A percentile compares a stretch with the other conserved stretches of the same genome.
These are phyloP conservation scores for Globisporangium cederbergense DNA, from an alignment of 352 stramenopile species.

Conservation along the genomic window DNA sequence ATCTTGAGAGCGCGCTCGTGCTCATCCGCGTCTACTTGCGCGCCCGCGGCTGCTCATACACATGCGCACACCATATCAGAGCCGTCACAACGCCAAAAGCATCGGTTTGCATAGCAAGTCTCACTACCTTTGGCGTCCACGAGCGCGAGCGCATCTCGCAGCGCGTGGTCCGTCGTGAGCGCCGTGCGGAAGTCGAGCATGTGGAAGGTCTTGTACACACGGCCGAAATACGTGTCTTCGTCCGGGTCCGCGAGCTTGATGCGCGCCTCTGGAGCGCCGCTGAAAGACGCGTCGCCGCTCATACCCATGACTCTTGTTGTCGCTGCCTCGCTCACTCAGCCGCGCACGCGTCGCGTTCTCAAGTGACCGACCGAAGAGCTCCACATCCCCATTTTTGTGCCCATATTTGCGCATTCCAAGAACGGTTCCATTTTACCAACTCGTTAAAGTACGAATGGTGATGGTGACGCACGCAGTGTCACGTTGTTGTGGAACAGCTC, in stretches of 20 bases:
- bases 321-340: not conserved
- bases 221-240: slow-evolving; percentile 72
- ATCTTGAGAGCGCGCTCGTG: slow-evolving; percentile 59
- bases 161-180: slow-evolving; percentile 50
- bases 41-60: slow-evolving; percentile 27
- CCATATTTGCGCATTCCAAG: not conserved
- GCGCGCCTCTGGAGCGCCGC: slow-evolving; percentile 22
- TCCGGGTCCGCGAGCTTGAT: slow-evolving; percentile 72
- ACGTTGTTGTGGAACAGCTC: too few species aligned
- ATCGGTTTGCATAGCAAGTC: too few species aligned
- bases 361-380: not conserved
- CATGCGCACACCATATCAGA: not conserved
- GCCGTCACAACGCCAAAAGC: not conserved
- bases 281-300: slow-evolving; percentile 11
- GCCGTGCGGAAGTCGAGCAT: slow-evolving; percentile 81
- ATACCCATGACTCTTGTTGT: slow-evolving; percentile 19
- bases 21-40: slow-evolving; percentile 30
- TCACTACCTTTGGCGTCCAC: slow-evolving; percentile 32
- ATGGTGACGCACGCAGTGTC: too few species aligned
- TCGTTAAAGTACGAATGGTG: not conserved
- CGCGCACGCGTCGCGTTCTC: not conserved
- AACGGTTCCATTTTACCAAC: not conserved
- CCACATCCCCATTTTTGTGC: not conserved
- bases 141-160: slow-evolving; percentile 42
- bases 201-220: slow-evolving; percentile 77